Percentiles rank a stretch among this genome's conserved stretches.
Conservation (phyloP, 2,329 filamentous ascomycete genomes). For the Stemphylium vesicarium region DNA sequence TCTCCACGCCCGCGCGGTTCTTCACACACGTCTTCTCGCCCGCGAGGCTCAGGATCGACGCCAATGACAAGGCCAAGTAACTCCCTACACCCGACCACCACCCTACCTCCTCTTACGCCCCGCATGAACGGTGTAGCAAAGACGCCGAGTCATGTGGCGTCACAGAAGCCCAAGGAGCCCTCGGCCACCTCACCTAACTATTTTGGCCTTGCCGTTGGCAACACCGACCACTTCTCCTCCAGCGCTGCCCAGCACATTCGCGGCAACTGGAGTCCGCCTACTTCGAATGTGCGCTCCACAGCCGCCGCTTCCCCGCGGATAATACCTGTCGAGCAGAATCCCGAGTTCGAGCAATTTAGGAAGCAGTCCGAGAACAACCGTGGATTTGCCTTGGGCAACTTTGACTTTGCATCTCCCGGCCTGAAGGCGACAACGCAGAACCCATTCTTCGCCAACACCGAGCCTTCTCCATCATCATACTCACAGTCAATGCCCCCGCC, state of each 20-base stretch:
- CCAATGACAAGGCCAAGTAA: conserved; percentile 39
- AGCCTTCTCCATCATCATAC: conserved; percentile 35
- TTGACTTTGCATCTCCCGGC: conserved; percentile 50
- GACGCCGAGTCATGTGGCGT: conserved; percentile 36
- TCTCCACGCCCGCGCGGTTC: conserved; percentile 40
- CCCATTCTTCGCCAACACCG: conserved; percentile 31
- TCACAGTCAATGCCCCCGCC: conserved; percentile 36
- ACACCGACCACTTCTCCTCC: conserved; percentile 67
- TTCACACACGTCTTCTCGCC: conserved; percentile 34
- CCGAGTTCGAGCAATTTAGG: conserved; percentile 81
- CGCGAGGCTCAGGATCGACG: conserved; percentile 32
- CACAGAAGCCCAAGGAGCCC: conserved; percentile 34
- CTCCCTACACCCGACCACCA: conserved; percentile 30
- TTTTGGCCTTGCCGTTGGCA: conserved; percentile 74
- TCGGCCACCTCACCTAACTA: conserved; percentile 76
- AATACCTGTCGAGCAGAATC: conserved; percentile 75
- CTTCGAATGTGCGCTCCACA: conserved; percentile 74
- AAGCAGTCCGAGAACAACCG: conserved; percentile 69
- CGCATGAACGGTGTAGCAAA: conserved; percentile 44
- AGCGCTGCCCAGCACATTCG: conserved; percentile 64
- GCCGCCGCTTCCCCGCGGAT: conserved; percentile 71
- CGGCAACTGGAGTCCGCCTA: conserved; percentile 76
- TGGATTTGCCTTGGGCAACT: conserved; percentile 51
- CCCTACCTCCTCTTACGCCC: conserved; percentile 37
- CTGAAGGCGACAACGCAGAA: conserved; percentile 36